Evolutionary conservation across 139 green algal species (phyloP).

Genomic region (Eudorina sp.): DNA sequence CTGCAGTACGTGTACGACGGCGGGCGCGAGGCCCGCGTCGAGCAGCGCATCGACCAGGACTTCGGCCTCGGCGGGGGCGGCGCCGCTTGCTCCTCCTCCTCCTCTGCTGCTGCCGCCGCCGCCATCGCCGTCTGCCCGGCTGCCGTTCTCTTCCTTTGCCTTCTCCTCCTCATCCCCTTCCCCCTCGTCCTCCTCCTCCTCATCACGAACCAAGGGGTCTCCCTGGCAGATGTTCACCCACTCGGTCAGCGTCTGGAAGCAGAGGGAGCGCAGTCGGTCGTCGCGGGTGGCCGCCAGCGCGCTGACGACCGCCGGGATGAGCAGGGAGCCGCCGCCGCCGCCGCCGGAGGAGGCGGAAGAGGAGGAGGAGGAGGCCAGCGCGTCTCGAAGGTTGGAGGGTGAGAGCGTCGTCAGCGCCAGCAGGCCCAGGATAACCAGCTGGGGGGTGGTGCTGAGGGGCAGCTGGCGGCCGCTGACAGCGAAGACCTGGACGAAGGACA

Average conservation of each 20-base stretch:
- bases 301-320: not conserved
- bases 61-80: not conserved
- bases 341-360: too few species aligned
- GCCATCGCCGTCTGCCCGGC: not conserved
- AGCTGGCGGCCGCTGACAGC: constrained; percentile 9
- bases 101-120: too few species aligned
- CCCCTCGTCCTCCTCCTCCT: not conserved
- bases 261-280: constrained; percentile 1
- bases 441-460: constrained; percentile 26
- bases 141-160: not conserved
- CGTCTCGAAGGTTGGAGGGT: not conserved
- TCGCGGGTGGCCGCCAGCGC: not conserved
- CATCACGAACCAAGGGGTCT: not conserved
- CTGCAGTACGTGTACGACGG: not conserved
- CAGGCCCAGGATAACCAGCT: not conserved
- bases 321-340: not conserved
- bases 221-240: not conserved
- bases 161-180: not conserved
- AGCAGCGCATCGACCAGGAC: not conserved
- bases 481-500: constrained; percentile 21
- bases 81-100: too few species aligned
- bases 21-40: not conserved
- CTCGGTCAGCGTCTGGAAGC: not conserved
- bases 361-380: too few species aligned
- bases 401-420: not conserved